These are phyloP conservation scores for Starmerella floris DNA, from an alignment of 805 yeast species.

Conservation along the genomic window DNA sequence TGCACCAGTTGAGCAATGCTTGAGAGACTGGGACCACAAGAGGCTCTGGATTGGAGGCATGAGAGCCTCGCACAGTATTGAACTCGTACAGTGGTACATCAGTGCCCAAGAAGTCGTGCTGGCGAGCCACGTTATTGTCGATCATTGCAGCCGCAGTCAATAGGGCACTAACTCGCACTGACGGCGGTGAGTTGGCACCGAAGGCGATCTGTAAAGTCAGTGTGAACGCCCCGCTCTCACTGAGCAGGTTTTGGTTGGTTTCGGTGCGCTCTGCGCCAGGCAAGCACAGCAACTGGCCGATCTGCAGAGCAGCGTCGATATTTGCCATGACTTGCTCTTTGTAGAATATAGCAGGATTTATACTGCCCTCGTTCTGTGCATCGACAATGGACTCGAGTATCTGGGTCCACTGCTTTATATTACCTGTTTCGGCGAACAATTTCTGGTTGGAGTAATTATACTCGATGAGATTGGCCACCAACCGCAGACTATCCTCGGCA, in stretches of 20 bases:
- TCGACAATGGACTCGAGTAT: slow-evolving; percentile 38
- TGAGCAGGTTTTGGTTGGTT: slow-evolving; percentile 48
- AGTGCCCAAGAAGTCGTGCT: slow-evolving; percentile 56
- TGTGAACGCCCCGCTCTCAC: slow-evolving; percentile 49
- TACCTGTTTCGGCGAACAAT: slow-evolving; percentile 71
- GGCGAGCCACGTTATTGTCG: slow-evolving; percentile 50
- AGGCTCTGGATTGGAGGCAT: slow-evolving; percentile 22
- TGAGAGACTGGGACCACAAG: slow-evolving; percentile 51
- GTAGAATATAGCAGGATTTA: neutral
- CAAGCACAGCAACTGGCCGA: slow-evolving; percentile 56
- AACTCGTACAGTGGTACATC: slow-evolving; percentile 92
- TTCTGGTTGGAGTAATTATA: slow-evolving; percentile 86
- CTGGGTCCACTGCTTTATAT: slow-evolving; percentile 50
- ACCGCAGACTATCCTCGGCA: slow-evolving; percentile 78
- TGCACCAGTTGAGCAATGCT: slow-evolving; percentile 72
- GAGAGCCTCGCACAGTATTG: slow-evolving; percentile 31
- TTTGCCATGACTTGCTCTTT: slow-evolving; percentile 54
- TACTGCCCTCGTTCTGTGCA: slow-evolving; percentile 41
- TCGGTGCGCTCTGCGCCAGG: slow-evolving; percentile 57
- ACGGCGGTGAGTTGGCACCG: slow-evolving; percentile 44
- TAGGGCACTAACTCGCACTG: slow-evolving; percentile 54
- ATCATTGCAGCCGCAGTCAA: slow-evolving; percentile 68
- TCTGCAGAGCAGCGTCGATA: slow-evolving; percentile 52
- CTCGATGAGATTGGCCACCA: slow-evolving; percentile 57
- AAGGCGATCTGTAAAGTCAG: slow-evolving; percentile 59